Percentiles rank a stretch among this genome's conserved stretches.
These are phyloP conservation scores for Pecoramyces ruminantium DNA, from an alignment of 192 early-diverging fungal species.

Conservation along the genomic window DNA sequence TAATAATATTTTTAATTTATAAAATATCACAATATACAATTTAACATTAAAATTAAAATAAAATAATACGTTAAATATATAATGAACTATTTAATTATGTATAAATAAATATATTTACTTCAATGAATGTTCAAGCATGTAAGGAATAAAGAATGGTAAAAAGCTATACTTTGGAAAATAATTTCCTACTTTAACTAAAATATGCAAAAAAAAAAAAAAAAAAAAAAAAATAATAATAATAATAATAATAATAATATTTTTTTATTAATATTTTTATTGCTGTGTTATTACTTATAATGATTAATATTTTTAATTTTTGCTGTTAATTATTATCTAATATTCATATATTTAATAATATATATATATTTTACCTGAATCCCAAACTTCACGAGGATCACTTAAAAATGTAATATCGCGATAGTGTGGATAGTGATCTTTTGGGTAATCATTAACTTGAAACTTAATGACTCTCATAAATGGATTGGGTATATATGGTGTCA, in stretches of 20 bases:
- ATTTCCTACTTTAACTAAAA: constrained; percentile 42
- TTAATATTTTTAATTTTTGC: no score
- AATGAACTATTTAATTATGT: no score
- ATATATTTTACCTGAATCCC: constrained; percentile 48
- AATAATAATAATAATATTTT: background rate
- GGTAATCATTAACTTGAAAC: constrained; percentile 20
- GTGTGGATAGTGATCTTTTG: constrained; percentile 7
- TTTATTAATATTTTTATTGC: no score
- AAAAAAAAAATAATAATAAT: background rate
- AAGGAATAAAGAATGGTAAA: constrained; percentile 38
- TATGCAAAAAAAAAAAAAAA: no score
- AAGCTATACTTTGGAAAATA: constrained; percentile 28
- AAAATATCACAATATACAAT: no score
- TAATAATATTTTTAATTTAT: background rate
- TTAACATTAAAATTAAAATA: no score
- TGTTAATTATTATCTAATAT: no score
- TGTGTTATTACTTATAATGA: no score
- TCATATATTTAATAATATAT: no score
- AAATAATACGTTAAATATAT: no score
- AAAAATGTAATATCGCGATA: constrained; percentile 25
- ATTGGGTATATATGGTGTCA: constrained; percentile 31
- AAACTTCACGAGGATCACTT: constrained; percentile 51
- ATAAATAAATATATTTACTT: constrained; percentile 12
- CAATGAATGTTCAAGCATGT: constrained; percentile 26
- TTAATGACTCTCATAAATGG: constrained; percentile 24